Percentiles rank a stretch among this genome's conserved stretches.
These are phyloP conservation scores for Marasmius sp. DNA, from an alignment of 1,284 basidiomycete species.

Conservation along the genomic window DNA sequence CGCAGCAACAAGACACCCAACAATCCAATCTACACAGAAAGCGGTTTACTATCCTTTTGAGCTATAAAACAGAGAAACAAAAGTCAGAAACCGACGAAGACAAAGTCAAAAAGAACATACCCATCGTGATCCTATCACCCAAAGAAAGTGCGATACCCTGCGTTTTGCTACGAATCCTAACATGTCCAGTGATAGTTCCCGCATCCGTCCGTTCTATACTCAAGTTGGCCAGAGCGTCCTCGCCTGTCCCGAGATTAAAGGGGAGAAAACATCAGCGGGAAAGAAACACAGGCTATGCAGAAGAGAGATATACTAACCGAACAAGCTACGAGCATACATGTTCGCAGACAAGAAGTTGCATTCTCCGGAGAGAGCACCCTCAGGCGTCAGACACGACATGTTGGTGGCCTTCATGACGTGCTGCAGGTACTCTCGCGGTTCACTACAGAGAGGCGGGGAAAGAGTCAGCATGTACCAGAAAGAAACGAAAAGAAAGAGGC, in stretches of 20 bases:
- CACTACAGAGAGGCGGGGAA: conserved; percentile 36
- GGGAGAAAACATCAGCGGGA: not conserved
- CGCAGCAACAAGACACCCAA: not conserved
- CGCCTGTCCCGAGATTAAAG: conserved; percentile 52
- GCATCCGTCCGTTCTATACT: conserved; percentile 88
- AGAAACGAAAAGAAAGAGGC: conserved; percentile 4
- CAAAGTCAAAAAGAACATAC: conserved; percentile 39
- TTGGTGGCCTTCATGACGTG: conserved; percentile 94
- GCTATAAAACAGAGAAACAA: not conserved
- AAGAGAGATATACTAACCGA: conserved; percentile 55
- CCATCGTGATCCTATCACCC: conserved; percentile 91
- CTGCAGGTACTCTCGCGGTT: conserved; percentile 81
- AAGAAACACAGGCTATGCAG: not conserved
- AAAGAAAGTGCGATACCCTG: conserved; percentile 94
- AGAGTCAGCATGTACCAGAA: not conserved
- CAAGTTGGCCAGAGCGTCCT: conserved; percentile 96
- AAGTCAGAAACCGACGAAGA: not conserved
- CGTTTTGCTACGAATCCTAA: conserved; percentile 91
- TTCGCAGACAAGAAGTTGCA: conserved; percentile 95
- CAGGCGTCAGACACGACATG: conserved; percentile 95
- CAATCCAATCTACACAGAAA: not conserved
- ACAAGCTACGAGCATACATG: conserved; percentile 89
- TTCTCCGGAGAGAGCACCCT: conserved; percentile 87
- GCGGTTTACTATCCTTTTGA: conserved; percentile 11
- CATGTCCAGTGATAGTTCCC: conserved; percentile 85